phyloP scores from a whole-genome alignment of 164 flowering plant species.

The Sextonia rubra region DNA sequence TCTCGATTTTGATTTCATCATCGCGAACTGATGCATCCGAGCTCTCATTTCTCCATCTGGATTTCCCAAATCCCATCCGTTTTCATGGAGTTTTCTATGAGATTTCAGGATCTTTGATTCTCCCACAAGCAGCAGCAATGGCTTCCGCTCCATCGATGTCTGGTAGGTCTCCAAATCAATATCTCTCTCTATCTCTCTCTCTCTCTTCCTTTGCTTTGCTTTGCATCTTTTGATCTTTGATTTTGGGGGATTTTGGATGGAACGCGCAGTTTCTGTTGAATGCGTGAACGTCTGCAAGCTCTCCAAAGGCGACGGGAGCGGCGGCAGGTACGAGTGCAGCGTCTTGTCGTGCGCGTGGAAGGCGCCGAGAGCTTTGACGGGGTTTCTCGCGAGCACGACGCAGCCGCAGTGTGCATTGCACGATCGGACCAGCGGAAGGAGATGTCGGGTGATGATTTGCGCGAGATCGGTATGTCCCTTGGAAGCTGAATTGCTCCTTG shows the following conservation, averaged over 20 bases:
- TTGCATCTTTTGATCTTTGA: not conserved
- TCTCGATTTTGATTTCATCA: not conserved
- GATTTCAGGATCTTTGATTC: not conserved
- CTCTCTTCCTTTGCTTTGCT: not conserved
- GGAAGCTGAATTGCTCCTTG: not conserved
- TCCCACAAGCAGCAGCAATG: conserved; percentile 28
- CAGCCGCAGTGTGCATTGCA: conserved; percentile 39
- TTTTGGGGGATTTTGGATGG: conserved; percentile 1
- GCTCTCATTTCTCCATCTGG: not conserved
- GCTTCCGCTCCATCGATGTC: conserved; percentile 62
- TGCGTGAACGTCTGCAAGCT: conserved; percentile 78
- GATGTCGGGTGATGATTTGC: conserved; percentile 29
- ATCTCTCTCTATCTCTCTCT: not conserved
- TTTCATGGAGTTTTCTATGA: not conserved
- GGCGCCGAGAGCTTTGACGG: conserved; percentile 85
- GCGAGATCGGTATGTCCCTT: conserved; percentile 32
- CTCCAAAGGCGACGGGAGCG: conserved; percentile 46
- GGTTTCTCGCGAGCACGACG: conserved; percentile 82
- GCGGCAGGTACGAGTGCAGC: conserved; percentile 62
- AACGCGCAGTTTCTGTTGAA: conserved; percentile 64
- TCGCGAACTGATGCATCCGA: not conserved
- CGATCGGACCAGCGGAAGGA: conserved; percentile 13
- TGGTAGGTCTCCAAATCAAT: conserved; percentile 35
- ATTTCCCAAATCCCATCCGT: not conserved
- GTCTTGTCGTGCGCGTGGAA: conserved; percentile 85